These are phyloP conservation scores for Cladorrhinum sp. DNA, from an alignment of 2,329 filamentous ascomycete genomes.

Conservation along the genomic window DNA sequence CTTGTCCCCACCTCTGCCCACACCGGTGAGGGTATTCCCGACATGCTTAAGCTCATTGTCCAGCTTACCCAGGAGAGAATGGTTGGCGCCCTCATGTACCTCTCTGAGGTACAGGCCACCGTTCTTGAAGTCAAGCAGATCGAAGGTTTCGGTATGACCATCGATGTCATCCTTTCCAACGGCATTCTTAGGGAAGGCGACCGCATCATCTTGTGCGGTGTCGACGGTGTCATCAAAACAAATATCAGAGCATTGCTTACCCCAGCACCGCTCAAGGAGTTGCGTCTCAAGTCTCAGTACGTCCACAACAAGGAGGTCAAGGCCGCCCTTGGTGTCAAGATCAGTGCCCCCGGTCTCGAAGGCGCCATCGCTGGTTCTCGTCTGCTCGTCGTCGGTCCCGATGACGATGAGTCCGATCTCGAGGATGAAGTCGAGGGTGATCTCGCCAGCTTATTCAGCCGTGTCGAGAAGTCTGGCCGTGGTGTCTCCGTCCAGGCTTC, in stretches of 20 bases:
- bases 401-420: constrained; percentile 95
- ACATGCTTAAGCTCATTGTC: constrained; percentile 95
- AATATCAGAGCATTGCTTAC: constrained; percentile 94
- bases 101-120: constrained; percentile 95
- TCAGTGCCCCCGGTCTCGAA: constrained; percentile 92
- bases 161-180: constrained; percentile 95
- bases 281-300: constrained; percentile 92
- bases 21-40: constrained; percentile 98
- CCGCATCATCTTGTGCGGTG: constrained; percentile 89
- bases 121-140: constrained; percentile 99
- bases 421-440: constrained; percentile 96
- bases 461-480: constrained; percentile 85
- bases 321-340: constrained; percentile 97
- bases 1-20: constrained; percentile 95
- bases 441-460: constrained; percentile 84
- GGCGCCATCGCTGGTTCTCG: constrained; percentile 95
- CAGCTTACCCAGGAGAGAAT: constrained; percentile 95
- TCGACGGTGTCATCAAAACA: constrained; percentile 92
- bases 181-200: constrained; percentile 93
- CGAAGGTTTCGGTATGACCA: constrained; percentile 97
- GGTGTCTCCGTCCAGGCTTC: constrained; percentile 98
- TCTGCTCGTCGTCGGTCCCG: constrained; percentile 86
- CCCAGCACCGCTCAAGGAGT: constrained; percentile 85
- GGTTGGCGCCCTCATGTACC: constrained; percentile 95
- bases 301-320: constrained; percentile 99